These are phyloP conservation scores for Paramyrothecium roridum DNA, from an alignment of 2,329 filamentous ascomycete species.

Conservation along the genomic window DNA sequence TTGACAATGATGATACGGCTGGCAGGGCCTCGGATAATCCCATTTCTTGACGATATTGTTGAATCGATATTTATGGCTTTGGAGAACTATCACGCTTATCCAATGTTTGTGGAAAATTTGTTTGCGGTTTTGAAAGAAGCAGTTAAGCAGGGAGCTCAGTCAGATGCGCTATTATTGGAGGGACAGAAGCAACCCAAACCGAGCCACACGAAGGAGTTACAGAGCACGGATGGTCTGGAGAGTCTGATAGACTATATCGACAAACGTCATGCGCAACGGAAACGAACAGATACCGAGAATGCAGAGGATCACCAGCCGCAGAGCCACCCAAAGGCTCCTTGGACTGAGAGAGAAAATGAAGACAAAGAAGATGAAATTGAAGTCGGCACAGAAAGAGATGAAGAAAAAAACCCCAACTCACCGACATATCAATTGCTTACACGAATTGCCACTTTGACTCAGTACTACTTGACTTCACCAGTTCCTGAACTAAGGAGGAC, in stretches of 20 bases:
- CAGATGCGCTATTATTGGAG: constrained; percentile 44
- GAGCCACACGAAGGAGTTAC: constrained; percentile 39
- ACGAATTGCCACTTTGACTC: constrained; percentile 77
- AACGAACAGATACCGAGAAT: constrained; percentile 32
- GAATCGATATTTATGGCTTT: constrained; percentile 87
- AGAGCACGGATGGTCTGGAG: constrained; percentile 31
- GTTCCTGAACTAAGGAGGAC: constrained; percentile 75
- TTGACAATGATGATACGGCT: constrained; percentile 91
- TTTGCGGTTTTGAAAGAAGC: constrained; percentile 82
- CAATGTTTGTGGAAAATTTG: constrained; percentile 76
- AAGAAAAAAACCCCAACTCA: constrained; percentile 63
- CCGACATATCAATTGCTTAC: constrained; percentile 79
- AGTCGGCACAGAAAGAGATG: constrained; percentile 26
- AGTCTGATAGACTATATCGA: constrained; percentile 58
- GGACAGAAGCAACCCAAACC: constrained; percentile 29
- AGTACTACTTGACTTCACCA: constrained; percentile 85
- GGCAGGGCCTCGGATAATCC: constrained; percentile 76
- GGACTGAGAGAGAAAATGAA: constrained; percentile 27
- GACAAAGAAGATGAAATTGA: constrained; percentile 28
- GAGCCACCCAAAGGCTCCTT: constrained; percentile 30
- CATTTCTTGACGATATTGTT: constrained; percentile 88
- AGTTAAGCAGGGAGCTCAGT: constrained; percentile 74
- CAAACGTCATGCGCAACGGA: constrained; percentile 41
- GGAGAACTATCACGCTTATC: constrained; percentile 95
- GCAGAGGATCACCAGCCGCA: constrained; percentile 20